Percentiles rank a stretch among this genome's conserved stretches.
These are phyloP conservation scores for Podila minutissima DNA, from an alignment of 192 early-diverging fungal species.

Conservation along the genomic window DNA sequence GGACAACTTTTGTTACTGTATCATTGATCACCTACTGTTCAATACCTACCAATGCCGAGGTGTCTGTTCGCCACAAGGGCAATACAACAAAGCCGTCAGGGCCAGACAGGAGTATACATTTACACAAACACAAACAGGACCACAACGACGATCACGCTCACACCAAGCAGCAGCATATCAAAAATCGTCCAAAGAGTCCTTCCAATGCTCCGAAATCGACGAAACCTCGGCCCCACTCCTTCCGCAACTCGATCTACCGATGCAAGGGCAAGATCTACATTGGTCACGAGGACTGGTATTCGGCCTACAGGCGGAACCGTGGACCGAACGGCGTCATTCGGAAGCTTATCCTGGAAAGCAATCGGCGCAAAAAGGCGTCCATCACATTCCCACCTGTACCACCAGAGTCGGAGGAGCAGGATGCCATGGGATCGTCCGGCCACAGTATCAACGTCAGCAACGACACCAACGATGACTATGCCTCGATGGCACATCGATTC, in stretches of 20 bases:
- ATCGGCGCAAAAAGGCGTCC: conserved; percentile 10
- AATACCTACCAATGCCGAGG: no score
- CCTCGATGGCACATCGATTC: not conserved
- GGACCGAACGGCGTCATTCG: conserved; percentile 9
- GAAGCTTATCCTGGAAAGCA: conserved; percentile 11
- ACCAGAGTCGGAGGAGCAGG: not conserved
- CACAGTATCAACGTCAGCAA: not conserved
- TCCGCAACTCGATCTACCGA: conserved; percentile 1
- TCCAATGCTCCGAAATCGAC: not conserved
- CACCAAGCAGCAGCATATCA: not conserved
- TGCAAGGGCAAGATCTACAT: conserved; percentile 19
- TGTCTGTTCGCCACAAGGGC: no score
- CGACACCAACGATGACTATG: not conserved
- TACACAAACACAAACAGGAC: no score
- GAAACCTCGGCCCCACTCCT: not conserved
- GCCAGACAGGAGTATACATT: no score
- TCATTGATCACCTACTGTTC: no score
- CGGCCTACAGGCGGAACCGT: conserved; percentile 13
- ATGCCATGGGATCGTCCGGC: not conserved
- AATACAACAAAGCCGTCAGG: no score
- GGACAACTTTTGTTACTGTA: no score
- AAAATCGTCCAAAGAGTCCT: not conserved
- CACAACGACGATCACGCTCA: no score
- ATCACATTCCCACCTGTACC: not conserved
- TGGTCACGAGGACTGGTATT: conserved; percentile 21